A percentile compares a stretch with the other conserved stretches of the same genome.
phyloP scores from a whole-genome alignment of 208 protist genomes.

The Leishmania martiniquensis region DNA sequence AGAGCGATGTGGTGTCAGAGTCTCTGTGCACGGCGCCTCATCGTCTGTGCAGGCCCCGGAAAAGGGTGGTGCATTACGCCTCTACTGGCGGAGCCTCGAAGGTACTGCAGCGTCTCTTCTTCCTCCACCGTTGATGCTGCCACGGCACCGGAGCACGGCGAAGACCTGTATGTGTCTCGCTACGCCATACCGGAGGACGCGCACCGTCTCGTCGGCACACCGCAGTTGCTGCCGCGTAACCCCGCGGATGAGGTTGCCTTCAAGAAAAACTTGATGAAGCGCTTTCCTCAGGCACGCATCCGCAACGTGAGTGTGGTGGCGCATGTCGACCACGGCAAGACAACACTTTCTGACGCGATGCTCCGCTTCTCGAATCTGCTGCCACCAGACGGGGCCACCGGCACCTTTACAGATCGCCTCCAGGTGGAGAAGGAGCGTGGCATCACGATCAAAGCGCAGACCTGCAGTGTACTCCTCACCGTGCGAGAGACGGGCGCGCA shows the following conservation, averaged over 20 bases:
- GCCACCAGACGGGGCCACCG: constrained; percentile 53
- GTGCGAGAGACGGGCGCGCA: constrained; percentile 15
- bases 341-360: constrained; percentile 91
- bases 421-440: constrained; percentile 95
- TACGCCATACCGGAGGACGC: constrained; percentile 42
- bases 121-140: not conserved
- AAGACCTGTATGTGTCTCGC: constrained; percentile 31
- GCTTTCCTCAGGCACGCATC: constrained; percentile 66
- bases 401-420: constrained; percentile 93
- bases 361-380: constrained; percentile 84
- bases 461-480: constrained; percentile 86
- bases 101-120: constrained; percentile 1
- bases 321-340: constrained; percentile 95
- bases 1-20: not conserved
- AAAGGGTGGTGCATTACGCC: not conserved
- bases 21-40: not conserved
- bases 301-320: constrained; percentile 93
- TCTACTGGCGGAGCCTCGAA: not conserved
- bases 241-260: constrained; percentile 41
- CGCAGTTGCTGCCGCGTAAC: constrained; percentile 36
- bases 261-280: constrained; percentile 43
- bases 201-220: constrained; percentile 28
- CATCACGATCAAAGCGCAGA: constrained; percentile 97
- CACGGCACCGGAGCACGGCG: constrained; percentile 9
- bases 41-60: not conserved